These are phyloP conservation scores for Picea sitchensis DNA, from an alignment of 75 land plant genomes.

Conservation along the genomic window DNA sequence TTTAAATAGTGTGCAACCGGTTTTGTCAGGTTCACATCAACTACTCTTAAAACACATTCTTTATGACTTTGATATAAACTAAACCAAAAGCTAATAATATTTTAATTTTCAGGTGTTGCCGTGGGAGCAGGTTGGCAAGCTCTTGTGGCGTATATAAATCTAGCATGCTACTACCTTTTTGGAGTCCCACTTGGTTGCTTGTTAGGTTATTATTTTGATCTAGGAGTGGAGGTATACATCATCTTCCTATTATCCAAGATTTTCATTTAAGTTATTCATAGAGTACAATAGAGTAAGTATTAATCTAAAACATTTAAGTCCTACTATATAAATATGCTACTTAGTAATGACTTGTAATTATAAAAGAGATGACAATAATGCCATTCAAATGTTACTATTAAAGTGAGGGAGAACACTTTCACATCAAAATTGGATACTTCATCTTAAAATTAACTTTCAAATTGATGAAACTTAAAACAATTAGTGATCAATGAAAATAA, in stretches of 20 bases:
- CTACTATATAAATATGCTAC: no score
- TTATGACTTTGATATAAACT: no score
- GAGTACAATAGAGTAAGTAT: neutral
- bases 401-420: no score
- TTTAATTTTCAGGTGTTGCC: slow-evolving; percentile 12
- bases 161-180: slow-evolving; percentile 23
- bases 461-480: no score
- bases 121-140: slow-evolving; percentile 24
- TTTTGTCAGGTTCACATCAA: slow-evolving; percentile 14
- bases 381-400: neutral
- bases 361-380: no score
- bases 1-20: slow-evolving; percentile 22
- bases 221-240: slow-evolving; percentile 4
- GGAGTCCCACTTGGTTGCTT: slow-evolving; percentile 15
- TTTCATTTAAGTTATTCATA: neutral
- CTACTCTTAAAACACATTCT: no score
- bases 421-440: no score
- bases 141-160: slow-evolving; percentile 10
- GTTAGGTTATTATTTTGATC: slow-evolving; percentile 7
- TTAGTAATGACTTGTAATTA: neutral
- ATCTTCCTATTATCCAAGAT: neutral
- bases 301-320: no score
- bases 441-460: no score
- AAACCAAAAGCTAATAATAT: no score
- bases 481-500: no score